Evolutionary conservation across 2,329 filamentous ascomycete species (phyloP), one percentile per base, ranked within the genome.

Genomic region (Pseudogymnoascus sp.): DNA sequence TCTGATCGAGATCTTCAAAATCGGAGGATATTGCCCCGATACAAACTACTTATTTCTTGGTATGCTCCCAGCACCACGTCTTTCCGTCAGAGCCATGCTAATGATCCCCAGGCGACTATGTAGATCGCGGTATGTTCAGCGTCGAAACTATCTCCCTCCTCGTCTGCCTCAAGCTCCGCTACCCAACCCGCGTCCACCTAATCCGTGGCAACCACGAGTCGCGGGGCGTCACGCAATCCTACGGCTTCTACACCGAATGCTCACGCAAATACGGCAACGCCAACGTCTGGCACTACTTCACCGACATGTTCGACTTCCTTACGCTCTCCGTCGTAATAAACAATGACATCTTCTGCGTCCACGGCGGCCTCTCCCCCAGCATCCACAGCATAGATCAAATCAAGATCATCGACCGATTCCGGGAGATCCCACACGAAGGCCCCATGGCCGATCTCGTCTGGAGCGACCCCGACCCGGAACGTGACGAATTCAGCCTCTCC

Each of bases 351-450:
- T 99, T 99, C 76, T 99, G 95, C 76, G 95, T 99, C 6, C 95
- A 99, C 75, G 95, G 95, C 74, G 95, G 90, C 21, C 82, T 95
- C 19, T 93, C 89, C 0, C 90, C 90, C 1, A 93, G 89, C 31
- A 97, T 99, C 74, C 95, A 99, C 77, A 96, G 91, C 50, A 97
- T 99, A 74, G 95, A 99, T 75, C 95, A 99, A 78, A 97, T 99
- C 78, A 97, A 99, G 77, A 96, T 99, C 75, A 97, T 99, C 74
- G 95, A 99, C 78, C 91, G 95, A 53, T 99, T 97, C 80, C 88
- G 95, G 69, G 95, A 99, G 74, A 99, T 99, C 65, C 95, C 95
- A 4, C 95, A 99, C 77, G 95, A 99, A 77, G 95, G 95, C 0
- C 95, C 95, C 35, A 99, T 99, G 95, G 95, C 95, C n/a, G 95